Base-by-base conservation (phyloP, 768 basidiomycete genomes). In the Phanerochaete carnosa region DNA sequence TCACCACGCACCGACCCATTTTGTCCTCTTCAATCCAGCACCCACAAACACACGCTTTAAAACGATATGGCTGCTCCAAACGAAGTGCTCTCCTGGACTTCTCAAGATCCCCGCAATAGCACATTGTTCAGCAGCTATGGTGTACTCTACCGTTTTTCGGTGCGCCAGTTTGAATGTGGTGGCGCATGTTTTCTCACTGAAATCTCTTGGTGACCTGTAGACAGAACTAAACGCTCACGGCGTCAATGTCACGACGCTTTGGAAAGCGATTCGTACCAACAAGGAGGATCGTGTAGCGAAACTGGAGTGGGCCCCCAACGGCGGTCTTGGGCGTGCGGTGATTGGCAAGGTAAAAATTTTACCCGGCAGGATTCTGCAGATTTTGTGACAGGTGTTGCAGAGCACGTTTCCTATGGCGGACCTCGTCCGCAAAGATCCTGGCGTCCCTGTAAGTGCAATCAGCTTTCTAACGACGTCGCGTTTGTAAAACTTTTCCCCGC, bases 281-380 rank as follows among this genome's bases (percentile, higher is more conserved):
- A 91, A 89, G 71, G 91, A 93, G 76, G 92, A 94, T 72, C 87
- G 90, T 47, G 87, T 93, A 69, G 92, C 92, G 64, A 92, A 87
- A 76, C 83, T 94, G 56, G 92, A 94, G 74, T 94, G 92, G 92
- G 83, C 89, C 58, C 77, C 87, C 51, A 91, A 84, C 65, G 92
- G 91, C 62, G 87, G 89, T 59, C 86, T 94, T 54, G 92, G 92
- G 62, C 90, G 92, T 68, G 87, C 91, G 67, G 80, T 89, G 62
- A 90, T 94, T 69, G 92, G 92, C 69, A 93, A 92, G 81, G 91
- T 90, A 64, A 30, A 57, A 58, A 59, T 60, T 57, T 71, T n/a
- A 55, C 28, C 54, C 64, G 70, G 66, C 59, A 64, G 61, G 64
- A 51, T 70, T 63, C 57, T 28, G 32, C 13, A 45, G 45, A 49